A percentile compares a stretch with the other conserved stretches of the same genome.
Conservation (phyloP, 108 stramenopile species). For the Chaetoceros muelleri region DNA sequence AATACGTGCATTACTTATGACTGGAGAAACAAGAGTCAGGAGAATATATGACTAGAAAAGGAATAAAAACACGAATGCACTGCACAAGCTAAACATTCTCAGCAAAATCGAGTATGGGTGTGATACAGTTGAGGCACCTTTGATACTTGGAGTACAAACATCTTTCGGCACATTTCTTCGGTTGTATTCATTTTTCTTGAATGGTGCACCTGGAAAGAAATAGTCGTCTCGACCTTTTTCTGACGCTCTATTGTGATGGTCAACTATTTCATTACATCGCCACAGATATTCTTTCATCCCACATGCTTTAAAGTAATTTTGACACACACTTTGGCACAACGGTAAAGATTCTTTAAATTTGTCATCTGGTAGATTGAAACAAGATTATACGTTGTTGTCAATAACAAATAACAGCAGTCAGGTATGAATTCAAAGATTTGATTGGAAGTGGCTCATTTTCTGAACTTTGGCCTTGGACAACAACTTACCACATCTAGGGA, state of each 20-base stretch:
- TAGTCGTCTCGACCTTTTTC: conserved; percentile 11
- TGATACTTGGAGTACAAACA: conserved; percentile 31
- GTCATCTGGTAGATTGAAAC: too few species aligned
- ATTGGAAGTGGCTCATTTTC: not conserved
- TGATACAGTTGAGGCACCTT: conserved; percentile 4
- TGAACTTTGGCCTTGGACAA: too few species aligned
- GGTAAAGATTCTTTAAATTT: conserved; percentile 23
- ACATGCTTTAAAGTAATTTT: conserved; percentile 27
- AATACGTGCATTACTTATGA: not conserved
- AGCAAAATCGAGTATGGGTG: too few species aligned
- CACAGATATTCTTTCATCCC: conserved; percentile 18
- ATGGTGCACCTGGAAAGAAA: conserved; percentile 27
- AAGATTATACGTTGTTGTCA: too few species aligned
- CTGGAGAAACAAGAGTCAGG: not conserved
- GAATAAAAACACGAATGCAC: too few species aligned
- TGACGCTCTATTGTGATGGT: conserved; percentile 6
- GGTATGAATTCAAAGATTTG: too few species aligned
- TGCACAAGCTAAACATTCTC: too few species aligned
- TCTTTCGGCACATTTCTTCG: conserved; percentile 5
- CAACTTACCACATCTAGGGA: conserved; percentile 27
- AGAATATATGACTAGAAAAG: not conserved
- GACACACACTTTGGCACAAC: conserved; percentile 23
- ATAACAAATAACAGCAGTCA: too few species aligned
- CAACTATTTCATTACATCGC: conserved; percentile 14
- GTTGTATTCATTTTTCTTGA: conserved; percentile 20